Evolutionary conservation across 2,329 filamentous ascomycete genomes (phyloP).

Genomic region (Rutstroemia sp.): DNA sequence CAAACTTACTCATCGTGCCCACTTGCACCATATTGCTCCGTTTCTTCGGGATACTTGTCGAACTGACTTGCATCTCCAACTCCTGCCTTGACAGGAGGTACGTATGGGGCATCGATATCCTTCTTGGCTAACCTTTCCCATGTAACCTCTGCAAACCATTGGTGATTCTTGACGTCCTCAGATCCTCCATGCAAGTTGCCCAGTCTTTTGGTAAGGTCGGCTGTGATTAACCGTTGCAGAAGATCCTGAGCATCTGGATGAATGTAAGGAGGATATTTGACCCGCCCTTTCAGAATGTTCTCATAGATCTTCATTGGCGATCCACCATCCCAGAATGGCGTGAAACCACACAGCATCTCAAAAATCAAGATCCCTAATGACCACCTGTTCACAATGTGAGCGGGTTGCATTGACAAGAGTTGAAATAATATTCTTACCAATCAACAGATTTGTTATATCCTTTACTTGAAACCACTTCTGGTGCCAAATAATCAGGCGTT

Average conservation of each 20-base stretch:
- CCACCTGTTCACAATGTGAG: constrained; percentile 59
- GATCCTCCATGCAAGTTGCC: constrained; percentile 90
- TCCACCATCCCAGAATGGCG: constrained; percentile 96
- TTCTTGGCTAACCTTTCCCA: constrained; percentile 93
- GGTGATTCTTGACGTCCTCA: constrained; percentile 87
- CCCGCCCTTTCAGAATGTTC: constrained; percentile 90
- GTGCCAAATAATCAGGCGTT: constrained; percentile 93
- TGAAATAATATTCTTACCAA: constrained; percentile 45
- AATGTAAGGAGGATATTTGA: constrained; percentile 96
- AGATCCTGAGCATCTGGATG: constrained; percentile 91
- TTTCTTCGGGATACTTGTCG: constrained; percentile 95
- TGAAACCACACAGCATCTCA: constrained; percentile 99
- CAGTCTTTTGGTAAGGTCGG: constrained; percentile 87
- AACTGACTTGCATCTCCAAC: constrained; percentile 95
- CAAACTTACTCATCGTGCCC: constrained; percentile 78
- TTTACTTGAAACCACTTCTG: constrained; percentile 97
- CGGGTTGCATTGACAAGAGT: background rate
- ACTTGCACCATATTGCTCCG: constrained; percentile 75
- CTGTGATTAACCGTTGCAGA: constrained; percentile 85
- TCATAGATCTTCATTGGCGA: constrained; percentile 99
- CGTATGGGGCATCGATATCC: constrained; percentile 97
- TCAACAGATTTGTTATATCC: constrained; percentile 99
- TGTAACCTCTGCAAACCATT: constrained; percentile 96
- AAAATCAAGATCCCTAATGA: constrained; percentile 97
- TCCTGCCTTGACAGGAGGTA: constrained; percentile 88